A percentile compares a stretch with the other conserved stretches of the same genome.
Conservation (phyloP, 495 filamentous ascomycete genomes). For the Hypoxylon perforatum region DNA sequence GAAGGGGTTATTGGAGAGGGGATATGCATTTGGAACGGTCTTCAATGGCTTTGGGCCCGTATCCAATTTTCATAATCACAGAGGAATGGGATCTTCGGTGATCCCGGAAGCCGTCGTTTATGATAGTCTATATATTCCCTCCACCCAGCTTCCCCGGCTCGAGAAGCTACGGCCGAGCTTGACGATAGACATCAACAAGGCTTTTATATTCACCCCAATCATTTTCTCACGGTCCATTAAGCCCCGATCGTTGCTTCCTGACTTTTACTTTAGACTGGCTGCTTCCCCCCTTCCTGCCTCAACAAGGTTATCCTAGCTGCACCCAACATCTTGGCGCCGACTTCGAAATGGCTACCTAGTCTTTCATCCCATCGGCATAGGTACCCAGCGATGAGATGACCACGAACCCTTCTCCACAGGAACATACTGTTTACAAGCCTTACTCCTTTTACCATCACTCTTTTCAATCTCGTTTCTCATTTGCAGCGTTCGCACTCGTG, state of each 20-base stretch:
- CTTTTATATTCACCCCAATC: conserved; percentile 2
- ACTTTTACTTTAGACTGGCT: conserved; percentile 1
- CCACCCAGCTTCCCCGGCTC: background rate
- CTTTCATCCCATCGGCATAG: no score
- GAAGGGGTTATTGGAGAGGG: background rate
- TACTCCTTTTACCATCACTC: background rate
- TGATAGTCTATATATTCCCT: conserved; percentile 21
- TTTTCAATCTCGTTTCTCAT: background rate
- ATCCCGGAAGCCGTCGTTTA: conserved; percentile 20
- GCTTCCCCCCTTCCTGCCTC: background rate
- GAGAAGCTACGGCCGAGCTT: conserved; percentile 20
- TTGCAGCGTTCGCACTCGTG: background rate
- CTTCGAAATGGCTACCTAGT: background rate
- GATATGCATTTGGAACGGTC: conserved; percentile 21
- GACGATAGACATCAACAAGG: conserved; percentile 34
- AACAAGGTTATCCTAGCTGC: conserved; percentile 37
- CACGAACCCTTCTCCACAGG: no score
- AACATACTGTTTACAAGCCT: no score
- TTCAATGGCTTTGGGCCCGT: conserved; percentile 3
- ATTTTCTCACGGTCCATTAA: conserved; percentile 7
- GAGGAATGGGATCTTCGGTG: conserved; percentile 1
- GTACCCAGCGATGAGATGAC: no score
- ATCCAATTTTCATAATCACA: conserved; percentile 24
- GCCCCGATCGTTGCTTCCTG: background rate
- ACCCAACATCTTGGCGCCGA: conserved; percentile 14